phyloP scores from a whole-genome alignment of 2,329 filamentous ascomycete species.

The Cytospora piceae region DNA sequence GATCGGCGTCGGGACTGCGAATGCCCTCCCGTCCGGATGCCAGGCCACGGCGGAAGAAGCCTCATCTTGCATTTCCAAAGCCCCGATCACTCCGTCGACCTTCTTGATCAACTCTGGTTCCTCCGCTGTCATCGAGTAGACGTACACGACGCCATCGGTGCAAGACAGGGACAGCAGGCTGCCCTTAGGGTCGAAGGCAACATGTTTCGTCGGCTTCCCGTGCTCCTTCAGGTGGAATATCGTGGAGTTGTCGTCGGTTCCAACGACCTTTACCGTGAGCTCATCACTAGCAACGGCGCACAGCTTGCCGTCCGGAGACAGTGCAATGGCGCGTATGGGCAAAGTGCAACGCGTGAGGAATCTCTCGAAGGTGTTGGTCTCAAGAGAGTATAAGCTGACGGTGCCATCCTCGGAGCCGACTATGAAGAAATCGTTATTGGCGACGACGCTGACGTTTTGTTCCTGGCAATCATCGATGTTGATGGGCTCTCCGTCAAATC shows the following conservation, averaged over 20 bases:
- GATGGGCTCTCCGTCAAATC: constrained; percentile 87
- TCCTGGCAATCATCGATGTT: constrained; percentile 93
- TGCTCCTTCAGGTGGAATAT: constrained; percentile 84
- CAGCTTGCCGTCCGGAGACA: constrained; percentile 84
- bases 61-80: constrained; percentile 76
- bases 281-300: constrained; percentile 97
- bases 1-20: constrained; percentile 81
- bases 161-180: constrained; percentile 79
- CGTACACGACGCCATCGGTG: constrained; percentile 85
- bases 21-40: constrained; percentile 94
- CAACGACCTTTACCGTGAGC: constrained; percentile 86
- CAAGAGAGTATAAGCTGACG: constrained; percentile 90
- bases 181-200: constrained; percentile 83
- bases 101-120: constrained; percentile 78
- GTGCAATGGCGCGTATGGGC: constrained; percentile 81
- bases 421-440: constrained; percentile 80
- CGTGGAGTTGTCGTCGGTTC: constrained; percentile 74
- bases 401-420: constrained; percentile 92
- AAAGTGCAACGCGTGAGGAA: constrained; percentile 84
- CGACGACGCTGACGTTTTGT: constrained; percentile 78
- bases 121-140: constrained; percentile 81
- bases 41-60: constrained; percentile 76
- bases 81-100: constrained; percentile 83
- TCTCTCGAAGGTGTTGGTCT: constrained; percentile 73
- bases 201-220: constrained; percentile 83